These are phyloP conservation scores for Perilla frutescens DNA, from an alignment of 257 asterid species.

Conservation along the genomic window DNA sequence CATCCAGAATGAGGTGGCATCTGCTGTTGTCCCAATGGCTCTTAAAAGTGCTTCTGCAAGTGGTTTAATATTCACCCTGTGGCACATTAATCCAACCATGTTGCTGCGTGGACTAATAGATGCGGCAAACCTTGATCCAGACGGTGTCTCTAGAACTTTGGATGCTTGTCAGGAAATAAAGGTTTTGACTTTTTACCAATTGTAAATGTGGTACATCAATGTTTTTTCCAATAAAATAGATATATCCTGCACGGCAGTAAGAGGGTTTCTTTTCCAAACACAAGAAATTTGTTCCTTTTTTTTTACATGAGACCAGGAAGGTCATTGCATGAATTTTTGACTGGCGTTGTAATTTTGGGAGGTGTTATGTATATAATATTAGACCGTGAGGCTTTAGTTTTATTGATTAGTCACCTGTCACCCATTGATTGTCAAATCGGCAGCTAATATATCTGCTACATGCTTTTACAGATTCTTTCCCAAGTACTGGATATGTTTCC, in stretches of 20 bases:
- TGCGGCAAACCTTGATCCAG: constrained; percentile 70
- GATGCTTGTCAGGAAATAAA: constrained; percentile 85
- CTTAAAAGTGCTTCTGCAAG: constrained; percentile 55
- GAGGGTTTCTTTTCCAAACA: background rate
- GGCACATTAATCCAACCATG: constrained; percentile 78
- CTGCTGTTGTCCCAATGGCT: constrained; percentile 64
- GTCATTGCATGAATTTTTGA: constrained; percentile 7
- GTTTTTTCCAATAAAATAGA: constrained; percentile 1
- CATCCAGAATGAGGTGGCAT: constrained; percentile 75
- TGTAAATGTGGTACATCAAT: background rate
- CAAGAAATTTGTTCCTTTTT: background rate
- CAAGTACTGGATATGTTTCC: constrained; percentile 79
- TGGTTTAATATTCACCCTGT: constrained; percentile 58
- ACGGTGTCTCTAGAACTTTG: constrained; percentile 58
- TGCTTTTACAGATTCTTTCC: constrained; percentile 64
- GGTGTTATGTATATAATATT: background rate
- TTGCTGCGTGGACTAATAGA: constrained; percentile 78
- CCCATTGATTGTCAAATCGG: constrained; percentile 27
- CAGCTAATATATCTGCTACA: constrained; percentile 32
- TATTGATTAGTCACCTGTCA: background rate
- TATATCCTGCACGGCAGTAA: background rate
- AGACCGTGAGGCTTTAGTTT: background rate
- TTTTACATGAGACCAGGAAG: background rate
- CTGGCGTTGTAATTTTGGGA: constrained; percentile 16
- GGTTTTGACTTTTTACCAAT: constrained; percentile 55